A percentile compares a stretch with the other conserved stretches of the same genome.
Conservation (phyloP, 352 stramenopile species). For the Globisporangium takayamanum region DNA sequence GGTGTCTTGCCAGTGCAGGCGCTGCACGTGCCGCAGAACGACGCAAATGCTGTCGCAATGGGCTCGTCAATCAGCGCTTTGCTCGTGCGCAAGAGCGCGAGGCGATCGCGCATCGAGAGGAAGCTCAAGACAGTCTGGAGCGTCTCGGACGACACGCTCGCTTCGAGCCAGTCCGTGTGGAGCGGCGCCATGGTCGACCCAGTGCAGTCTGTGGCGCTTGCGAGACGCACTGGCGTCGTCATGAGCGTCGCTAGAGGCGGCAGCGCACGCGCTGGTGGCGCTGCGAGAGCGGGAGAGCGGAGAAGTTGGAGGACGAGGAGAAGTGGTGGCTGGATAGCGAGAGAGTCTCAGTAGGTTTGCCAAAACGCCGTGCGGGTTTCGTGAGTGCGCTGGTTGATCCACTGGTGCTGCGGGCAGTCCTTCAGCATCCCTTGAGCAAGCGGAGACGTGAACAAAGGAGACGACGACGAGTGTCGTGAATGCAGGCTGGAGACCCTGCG, state of each 20-base stretch:
- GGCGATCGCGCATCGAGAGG: conserved; percentile 45
- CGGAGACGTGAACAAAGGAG: no score
- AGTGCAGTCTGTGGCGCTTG: neutral
- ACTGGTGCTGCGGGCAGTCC: conserved; percentile 88
- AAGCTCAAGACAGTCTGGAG: conserved; percentile 57
- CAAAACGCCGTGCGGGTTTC: conserved; percentile 75
- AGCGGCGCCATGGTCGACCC: neutral
- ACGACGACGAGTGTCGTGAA: no score
- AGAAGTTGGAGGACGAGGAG: neutral
- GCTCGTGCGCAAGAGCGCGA: conserved; percentile 44
- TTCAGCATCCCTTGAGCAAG: conserved; percentile 59
- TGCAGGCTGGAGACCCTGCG: no score
- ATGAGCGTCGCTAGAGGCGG: conserved; percentile 1
- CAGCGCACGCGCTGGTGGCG: conserved; percentile 5
- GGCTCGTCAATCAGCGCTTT: conserved; percentile 37
- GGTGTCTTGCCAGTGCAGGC: conserved; percentile 38
- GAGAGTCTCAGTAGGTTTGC: conserved; percentile 41
- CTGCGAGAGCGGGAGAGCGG: neutral
- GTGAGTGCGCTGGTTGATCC: conserved; percentile 84
- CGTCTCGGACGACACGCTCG: conserved; percentile 28
- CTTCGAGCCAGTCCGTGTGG: conserved; percentile 7
- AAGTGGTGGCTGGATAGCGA: neutral
- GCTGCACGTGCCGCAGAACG: conserved; percentile 54
- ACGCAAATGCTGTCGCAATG: conserved; percentile 31
- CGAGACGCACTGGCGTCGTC: neutral